A percentile compares a stretch with the other conserved stretches of the same genome.
phyloP scores from a whole-genome alignment of 2,329 filamentous ascomycete species.

The Hymenoscyphus occultus region DNA sequence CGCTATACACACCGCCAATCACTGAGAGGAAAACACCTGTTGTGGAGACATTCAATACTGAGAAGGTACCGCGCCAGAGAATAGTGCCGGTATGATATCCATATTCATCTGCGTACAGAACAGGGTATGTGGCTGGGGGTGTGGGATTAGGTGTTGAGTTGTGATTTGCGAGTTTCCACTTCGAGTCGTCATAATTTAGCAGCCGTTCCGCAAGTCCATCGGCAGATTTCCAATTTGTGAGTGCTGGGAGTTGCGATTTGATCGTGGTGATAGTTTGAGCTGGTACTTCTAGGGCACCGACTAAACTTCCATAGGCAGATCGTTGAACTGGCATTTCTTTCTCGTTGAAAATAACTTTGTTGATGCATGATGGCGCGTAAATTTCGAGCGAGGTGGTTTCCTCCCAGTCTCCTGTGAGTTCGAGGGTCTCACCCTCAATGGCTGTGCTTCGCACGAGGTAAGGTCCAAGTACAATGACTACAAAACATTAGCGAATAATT shows the following conservation, averaged over 20 bases:
- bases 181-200: slow-evolving; percentile 43
- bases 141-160: slow-evolving; percentile 42
- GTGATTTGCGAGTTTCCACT: slow-evolving; percentile 40
- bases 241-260: slow-evolving; percentile 19
- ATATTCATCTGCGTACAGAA: slow-evolving; percentile 47
- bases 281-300: slow-evolving; percentile 36
- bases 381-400: slow-evolving; percentile 44
- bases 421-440: slow-evolving; percentile 38
- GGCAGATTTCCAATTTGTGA: slow-evolving; percentile 38
- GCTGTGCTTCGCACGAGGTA: slow-evolving; percentile 49
- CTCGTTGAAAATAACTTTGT: slow-evolving; percentile 52
- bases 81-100: slow-evolving; percentile 44
- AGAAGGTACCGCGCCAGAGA: slow-evolving; percentile 45
- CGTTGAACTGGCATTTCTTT: slow-evolving; percentile 32
- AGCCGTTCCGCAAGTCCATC: slow-evolving; percentile 44
- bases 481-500: not conserved
- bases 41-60: slow-evolving; percentile 16
- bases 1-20: slow-evolving; percentile 26
- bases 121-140: slow-evolving; percentile 43
- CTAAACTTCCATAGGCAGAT: slow-evolving; percentile 44
- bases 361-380: slow-evolving; percentile 46
- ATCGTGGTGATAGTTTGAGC: slow-evolving; percentile 17
- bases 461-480: slow-evolving; percentile 51
- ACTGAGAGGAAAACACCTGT: slow-evolving; percentile 32
- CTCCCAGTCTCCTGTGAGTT: slow-evolving; percentile 46